Evolutionary conservation across 257 asterid species (phyloP).

Genomic region (Primulina huaijiensis): DNA sequence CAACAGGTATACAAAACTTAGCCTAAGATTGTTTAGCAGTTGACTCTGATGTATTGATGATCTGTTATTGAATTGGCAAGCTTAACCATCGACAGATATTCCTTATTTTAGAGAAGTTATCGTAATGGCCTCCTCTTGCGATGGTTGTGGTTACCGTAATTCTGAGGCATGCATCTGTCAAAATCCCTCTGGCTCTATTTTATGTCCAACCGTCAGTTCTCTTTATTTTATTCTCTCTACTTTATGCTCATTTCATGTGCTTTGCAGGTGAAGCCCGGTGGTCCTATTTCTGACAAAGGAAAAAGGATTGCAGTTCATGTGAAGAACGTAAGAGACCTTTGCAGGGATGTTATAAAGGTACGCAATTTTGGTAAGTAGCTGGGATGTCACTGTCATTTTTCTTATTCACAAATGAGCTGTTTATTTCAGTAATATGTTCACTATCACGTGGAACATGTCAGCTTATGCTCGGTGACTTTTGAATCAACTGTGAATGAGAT

Average conservation of each 20-base stretch:
- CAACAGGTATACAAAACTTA: neutral
- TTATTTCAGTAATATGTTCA: constrained; percentile 2
- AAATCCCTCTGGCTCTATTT: neutral
- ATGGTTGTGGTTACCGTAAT: constrained; percentile 85
- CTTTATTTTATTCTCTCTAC: neutral
- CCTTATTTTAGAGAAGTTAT: constrained; percentile 93
- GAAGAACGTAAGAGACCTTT: constrained; percentile 67
- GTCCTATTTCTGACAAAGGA: constrained; percentile 78
- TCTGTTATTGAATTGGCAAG: constrained; percentile 25
- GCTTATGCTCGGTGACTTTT: neutral
- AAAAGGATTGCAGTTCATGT: constrained; percentile 66
- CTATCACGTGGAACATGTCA: neutral
- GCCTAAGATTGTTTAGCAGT: neutral
- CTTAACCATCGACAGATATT: constrained; percentile 72
- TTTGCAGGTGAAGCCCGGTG: constrained; percentile 88
- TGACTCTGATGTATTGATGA: constrained; percentile 10
- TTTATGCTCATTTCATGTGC: constrained; percentile 18
- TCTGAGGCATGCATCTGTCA: constrained; percentile 62
- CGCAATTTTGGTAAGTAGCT: constrained; percentile 3
- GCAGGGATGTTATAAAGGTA: constrained; percentile 96
- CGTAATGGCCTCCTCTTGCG: constrained; percentile 93
- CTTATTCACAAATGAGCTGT: neutral
- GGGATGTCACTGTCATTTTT: neutral
- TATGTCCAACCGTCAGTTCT: neutral
- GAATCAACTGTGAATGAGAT: neutral